Evolutionary conservation across 2,329 filamentous ascomycete species (phyloP).

Genomic region (Neopestalotiopsis sp.): DNA sequence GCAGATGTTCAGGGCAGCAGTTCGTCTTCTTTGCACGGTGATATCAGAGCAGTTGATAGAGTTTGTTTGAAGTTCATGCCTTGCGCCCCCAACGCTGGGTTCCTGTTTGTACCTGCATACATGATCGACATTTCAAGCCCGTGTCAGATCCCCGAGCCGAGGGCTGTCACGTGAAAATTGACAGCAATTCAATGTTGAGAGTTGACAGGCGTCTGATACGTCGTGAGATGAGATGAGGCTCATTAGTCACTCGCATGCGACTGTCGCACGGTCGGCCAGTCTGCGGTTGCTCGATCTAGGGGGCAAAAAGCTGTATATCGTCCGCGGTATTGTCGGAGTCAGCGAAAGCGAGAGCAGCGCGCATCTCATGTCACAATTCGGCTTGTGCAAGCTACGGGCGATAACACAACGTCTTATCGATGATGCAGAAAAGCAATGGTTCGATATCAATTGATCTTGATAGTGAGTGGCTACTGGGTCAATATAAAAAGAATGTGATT

Average conservation of each 20-base stretch:
- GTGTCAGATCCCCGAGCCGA: constrained; percentile 1
- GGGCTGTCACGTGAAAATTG: neutral
- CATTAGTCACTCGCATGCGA: neutral
- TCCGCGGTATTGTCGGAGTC: too few relatives aligned
- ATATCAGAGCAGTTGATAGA: neutral
- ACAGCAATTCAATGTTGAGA: neutral
- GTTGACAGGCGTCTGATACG: neutral
- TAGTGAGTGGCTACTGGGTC: neutral
- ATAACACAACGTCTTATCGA: neutral
- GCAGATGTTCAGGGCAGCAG: neutral
- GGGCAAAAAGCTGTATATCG: too few relatives aligned
- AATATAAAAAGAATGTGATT: neutral
- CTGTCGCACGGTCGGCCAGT: neutral
- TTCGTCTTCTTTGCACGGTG: neutral
- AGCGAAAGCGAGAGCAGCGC: too few relatives aligned
- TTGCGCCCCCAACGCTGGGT: neutral
- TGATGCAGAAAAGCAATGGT: neutral
- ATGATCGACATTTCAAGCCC: constrained; percentile 2
- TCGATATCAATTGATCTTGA: neutral
- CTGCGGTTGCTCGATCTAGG: neutral
- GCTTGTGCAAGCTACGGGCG: too few relatives aligned
- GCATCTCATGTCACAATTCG: too few relatives aligned
- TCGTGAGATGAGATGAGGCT: neutral
- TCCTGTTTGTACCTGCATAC: neutral
- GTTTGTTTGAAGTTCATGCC: neutral